Evolutionary conservation across 2,329 filamentous ascomycete species (phyloP).

Genomic region (Tolypocladium sp.): DNA sequence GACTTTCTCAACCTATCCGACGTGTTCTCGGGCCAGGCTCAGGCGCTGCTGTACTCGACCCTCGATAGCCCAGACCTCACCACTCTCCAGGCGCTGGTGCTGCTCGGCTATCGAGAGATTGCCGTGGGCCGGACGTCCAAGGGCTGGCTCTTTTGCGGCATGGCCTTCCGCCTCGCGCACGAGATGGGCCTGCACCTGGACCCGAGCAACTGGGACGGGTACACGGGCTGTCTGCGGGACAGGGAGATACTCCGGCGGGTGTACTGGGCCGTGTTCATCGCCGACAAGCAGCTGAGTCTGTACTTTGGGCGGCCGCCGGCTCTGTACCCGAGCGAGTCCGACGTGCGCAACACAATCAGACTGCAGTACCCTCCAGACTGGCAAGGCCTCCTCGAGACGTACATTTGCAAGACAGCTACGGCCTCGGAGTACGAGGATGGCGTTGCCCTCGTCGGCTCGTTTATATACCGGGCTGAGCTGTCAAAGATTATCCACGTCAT

Average conservation of each 20-base stretch:
- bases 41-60: slow-evolving; percentile 32
- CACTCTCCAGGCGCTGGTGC: slow-evolving; percentile 32
- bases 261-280: slow-evolving; percentile 41
- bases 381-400: slow-evolving; percentile 36
- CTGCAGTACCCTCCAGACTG: slow-evolving; percentile 40
- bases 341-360: slow-evolving; percentile 37
- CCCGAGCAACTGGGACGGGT: slow-evolving; percentile 37
- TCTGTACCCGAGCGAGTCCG: slow-evolving; percentile 37
- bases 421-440: slow-evolving; percentile 38
- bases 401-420: slow-evolving; percentile 33
- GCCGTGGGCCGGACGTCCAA: slow-evolving; percentile 37
- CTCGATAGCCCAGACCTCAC: slow-evolving; percentile 38
- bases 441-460: slow-evolving; percentile 30
- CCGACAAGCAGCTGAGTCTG: slow-evolving; percentile 40
- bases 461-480: slow-evolving; percentile 37
- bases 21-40: slow-evolving; percentile 34
- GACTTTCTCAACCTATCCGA: slow-evolving; percentile 29
- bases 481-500: slow-evolving; percentile 39
- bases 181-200: slow-evolving; percentile 45
- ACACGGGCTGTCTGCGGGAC: slow-evolving; percentile 26
- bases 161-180: slow-evolving; percentile 40
- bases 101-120: slow-evolving; percentile 37
- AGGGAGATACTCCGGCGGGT: slow-evolving; percentile 38
- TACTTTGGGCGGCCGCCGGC: slow-evolving; percentile 42
- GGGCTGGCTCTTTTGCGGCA: slow-evolving; percentile 42